phyloP scores from a whole-genome alignment of 768 basidiomycete species.

The Neoboletus brunneissimus region DNA sequence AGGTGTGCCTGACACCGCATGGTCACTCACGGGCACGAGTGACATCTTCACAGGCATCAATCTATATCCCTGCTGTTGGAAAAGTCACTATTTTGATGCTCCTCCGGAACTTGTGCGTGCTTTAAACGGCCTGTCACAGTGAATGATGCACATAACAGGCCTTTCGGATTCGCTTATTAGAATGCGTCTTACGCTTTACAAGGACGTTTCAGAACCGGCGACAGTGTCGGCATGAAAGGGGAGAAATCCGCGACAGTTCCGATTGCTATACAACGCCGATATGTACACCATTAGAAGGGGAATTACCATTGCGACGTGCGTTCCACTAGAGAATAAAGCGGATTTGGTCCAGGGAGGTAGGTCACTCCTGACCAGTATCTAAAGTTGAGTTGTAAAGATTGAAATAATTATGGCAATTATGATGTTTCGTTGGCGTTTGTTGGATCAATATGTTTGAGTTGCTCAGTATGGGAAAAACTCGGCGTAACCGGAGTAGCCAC shows the following conservation, averaged over 20 bases:
- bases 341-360: slow-evolving; percentile 10
- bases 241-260: slow-evolving; percentile 10
- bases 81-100: slow-evolving; percentile 98
- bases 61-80: slow-evolving; percentile 96
- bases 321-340: slow-evolving; percentile 15
- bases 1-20: slow-evolving; percentile 48
- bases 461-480: slow-evolving; percentile 53
- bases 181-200: slow-evolving; percentile 31
- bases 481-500: slow-evolving; percentile 64
- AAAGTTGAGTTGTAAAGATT: slow-evolving; percentile 10
- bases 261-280: slow-evolving; percentile 28
- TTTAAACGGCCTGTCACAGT: not conserved
- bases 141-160: slow-evolving; percentile 5
- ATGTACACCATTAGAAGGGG: slow-evolving; percentile 34
- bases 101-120: slow-evolving; percentile 84
- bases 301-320: slow-evolving; percentile 26
- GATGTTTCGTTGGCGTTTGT: slow-evolving; percentile 46
- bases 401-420: slow-evolving; percentile 8
- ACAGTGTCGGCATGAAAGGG: slow-evolving; percentile 10
- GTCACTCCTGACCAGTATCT: slow-evolving; percentile 17
- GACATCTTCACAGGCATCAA: slow-evolving; percentile 55
- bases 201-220: slow-evolving; percentile 6
- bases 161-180: slow-evolving; percentile 11
- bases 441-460: slow-evolving; percentile 25
- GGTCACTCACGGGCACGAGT: slow-evolving; percentile 9